Evolutionary conservation across 2,329 filamentous ascomycete species (phyloP).

Genomic region (Neopestalotiopsis rosae): DNA sequence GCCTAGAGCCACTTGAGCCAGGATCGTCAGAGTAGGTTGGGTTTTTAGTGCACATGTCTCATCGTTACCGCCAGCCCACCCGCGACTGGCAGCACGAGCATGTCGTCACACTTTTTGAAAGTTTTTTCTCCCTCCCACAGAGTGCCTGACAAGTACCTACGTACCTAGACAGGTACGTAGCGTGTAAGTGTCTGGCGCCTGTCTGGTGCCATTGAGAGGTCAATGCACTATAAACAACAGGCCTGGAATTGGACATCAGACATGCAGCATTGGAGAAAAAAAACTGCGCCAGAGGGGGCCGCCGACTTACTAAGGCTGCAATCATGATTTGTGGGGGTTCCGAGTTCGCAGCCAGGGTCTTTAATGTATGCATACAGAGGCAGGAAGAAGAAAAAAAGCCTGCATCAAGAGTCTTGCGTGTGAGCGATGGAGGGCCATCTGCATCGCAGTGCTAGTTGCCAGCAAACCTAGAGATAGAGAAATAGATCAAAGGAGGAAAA

Average conservation of each 20-base stretch:
- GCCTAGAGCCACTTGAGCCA: background rate
- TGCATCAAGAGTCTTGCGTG: no score
- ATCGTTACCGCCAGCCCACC: background rate
- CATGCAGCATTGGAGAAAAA: background rate
- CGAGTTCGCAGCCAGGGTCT: slow-evolving; percentile 1
- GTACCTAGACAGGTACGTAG: no score
- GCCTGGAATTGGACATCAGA: no score
- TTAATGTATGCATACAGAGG: no score
- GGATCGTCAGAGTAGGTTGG: no score
- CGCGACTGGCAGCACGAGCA: background rate
- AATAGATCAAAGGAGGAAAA: no score
- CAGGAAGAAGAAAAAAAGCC: background rate
- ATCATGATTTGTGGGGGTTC: background rate
- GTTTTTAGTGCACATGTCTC: no score
- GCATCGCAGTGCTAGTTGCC: no score
- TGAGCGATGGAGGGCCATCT: no score
- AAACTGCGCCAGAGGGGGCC: background rate
- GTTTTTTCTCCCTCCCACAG: background rate
- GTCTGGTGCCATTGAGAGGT: background rate
- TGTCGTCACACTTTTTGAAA: background rate
- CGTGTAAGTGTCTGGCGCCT: background rate
- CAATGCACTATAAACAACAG: background rate
- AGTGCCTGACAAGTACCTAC: background rate
- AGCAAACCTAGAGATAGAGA: no score
- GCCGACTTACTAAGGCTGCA: slow-evolving; percentile 5